A percentile compares a stretch with the other conserved stretches of the same genome.
These are phyloP conservation scores for Saccharomyces hybrid DNA, from an alignment of 1,139 yeast species.

Conservation along the genomic window DNA sequence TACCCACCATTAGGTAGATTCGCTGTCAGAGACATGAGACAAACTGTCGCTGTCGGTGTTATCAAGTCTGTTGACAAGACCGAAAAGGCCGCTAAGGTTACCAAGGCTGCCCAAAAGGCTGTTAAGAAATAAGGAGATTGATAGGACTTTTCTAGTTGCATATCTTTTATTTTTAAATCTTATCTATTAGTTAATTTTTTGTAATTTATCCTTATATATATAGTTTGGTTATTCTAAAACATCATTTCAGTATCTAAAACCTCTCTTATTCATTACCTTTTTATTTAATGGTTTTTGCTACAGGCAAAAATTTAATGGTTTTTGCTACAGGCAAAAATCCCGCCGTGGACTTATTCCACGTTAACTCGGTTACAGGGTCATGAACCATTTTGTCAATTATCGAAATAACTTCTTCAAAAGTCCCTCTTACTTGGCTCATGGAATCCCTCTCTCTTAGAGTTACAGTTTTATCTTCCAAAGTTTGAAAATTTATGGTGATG, in stretches of 20 bases:
- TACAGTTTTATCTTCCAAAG: conserved; percentile 80
- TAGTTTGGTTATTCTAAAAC: neutral
- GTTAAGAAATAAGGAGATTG: conserved; percentile 5
- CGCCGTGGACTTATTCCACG: neutral
- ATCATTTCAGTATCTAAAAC: conserved; percentile 1
- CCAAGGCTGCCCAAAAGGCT: conserved; percentile 99
- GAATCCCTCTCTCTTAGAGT: conserved; percentile 98
- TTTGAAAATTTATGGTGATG: conserved; percentile 93
- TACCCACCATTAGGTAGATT: conserved; percentile 99
- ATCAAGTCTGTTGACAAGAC: conserved; percentile 97
- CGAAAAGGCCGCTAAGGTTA: conserved; percentile 92
- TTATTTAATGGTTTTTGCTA: neutral
- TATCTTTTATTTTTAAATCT: neutral
- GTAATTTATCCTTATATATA: neutral
- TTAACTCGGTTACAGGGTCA: conserved; percentile 24
- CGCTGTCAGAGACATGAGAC: conserved; percentile 99
- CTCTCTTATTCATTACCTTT: neutral
- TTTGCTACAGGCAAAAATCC: neutral
- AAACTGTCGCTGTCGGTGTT: conserved; percentile 99
- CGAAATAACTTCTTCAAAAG: conserved; percentile 63
- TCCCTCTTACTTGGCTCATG: conserved; percentile 94
- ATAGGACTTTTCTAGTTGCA: neutral
- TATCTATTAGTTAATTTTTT: conserved; percentile 1
- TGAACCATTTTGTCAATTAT: conserved; percentile 76
- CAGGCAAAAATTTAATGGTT: neutral